Evolutionary conservation across 1,284 basidiomycete genomes (phyloP).

Genomic region (Vanrija sp.): DNA sequence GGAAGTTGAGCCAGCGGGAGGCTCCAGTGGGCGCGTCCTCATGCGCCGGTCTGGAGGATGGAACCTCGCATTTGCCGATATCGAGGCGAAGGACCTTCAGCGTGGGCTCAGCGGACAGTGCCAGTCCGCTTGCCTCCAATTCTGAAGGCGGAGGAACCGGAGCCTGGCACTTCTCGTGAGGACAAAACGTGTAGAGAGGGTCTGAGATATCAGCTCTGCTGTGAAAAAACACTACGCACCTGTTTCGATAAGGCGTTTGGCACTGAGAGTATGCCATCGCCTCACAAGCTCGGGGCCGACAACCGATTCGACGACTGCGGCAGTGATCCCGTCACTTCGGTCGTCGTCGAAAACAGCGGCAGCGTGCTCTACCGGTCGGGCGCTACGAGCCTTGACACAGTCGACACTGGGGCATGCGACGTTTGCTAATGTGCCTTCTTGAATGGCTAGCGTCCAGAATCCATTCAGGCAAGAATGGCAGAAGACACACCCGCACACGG

Average conservation of each 20-base stretch:
- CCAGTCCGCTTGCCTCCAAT: slow-evolving; percentile 1
- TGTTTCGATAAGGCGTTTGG: slow-evolving; percentile 38
- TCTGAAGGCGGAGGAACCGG: slow-evolving; percentile 37
- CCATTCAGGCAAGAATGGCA: slow-evolving; percentile 40
- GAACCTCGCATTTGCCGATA: slow-evolving; percentile 10
- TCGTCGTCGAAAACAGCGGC: slow-evolving; percentile 4
- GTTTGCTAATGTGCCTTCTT: slow-evolving; percentile 42
- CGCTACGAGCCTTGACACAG: slow-evolving; percentile 39
- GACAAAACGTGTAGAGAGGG: slow-evolving; percentile 43
- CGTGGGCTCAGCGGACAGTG: neutral
- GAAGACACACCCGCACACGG: slow-evolving; percentile 42
- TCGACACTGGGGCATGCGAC: slow-evolving; percentile 43
- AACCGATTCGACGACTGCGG: slow-evolving; percentile 58
- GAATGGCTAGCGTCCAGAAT: slow-evolving; percentile 45
- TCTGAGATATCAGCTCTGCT: slow-evolving; percentile 20
- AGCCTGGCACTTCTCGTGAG: slow-evolving; percentile 43
- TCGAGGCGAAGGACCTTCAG: slow-evolving; percentile 7
- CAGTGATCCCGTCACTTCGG: slow-evolving; percentile 53
- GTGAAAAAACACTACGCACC: slow-evolving; percentile 19
- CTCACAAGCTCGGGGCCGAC: slow-evolving; percentile 31
- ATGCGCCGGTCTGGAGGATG: neutral
- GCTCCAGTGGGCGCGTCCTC: neutral
- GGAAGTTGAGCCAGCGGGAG: slow-evolving; percentile 32
- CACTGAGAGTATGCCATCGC: slow-evolving; percentile 36
- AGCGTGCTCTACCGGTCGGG: slow-evolving; percentile 7